Percentiles rank a stretch among this genome's conserved stretches.
Conservation (phyloP, 2,329 filamentous ascomycete species). For the Hymenoscyphus infarciens region DNA sequence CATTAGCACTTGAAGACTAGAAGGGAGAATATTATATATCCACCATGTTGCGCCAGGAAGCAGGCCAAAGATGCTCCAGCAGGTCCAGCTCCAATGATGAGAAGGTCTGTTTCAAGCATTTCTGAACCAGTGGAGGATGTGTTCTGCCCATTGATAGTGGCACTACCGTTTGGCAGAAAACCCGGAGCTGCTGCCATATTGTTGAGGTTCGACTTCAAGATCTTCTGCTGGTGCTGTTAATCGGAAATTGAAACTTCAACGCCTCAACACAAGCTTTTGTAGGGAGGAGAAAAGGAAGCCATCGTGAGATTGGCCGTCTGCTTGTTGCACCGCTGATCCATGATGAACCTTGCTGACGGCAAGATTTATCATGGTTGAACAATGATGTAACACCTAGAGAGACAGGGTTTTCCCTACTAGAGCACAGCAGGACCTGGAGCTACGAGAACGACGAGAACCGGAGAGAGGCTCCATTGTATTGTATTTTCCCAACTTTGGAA, state of each 20-base stretch:
- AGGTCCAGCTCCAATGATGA: constrained; percentile 51
- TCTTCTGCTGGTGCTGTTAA: neutral
- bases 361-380: neutral
- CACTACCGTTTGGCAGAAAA: neutral
- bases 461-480: neutral
- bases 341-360: neutral
- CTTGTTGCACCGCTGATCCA: neutral
- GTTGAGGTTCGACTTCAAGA: neutral
- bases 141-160: neutral
- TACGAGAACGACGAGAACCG: too few species aligned
- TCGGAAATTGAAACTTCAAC: neutral
- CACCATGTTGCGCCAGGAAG: constrained; percentile 49
- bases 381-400: neutral
- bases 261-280: neutral
- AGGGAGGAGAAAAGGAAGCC: neutral
- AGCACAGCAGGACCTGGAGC: too few species aligned
- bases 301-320: neutral
- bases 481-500: neutral
- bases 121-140: neutral
- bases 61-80: constrained; percentile 52
- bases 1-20: neutral
- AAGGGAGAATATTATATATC: neutral
- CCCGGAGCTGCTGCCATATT: neutral
- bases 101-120: constrained; percentile 40
- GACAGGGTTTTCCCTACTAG: too few species aligned